Evolutionary conservation across 2,329 filamentous ascomycete genomes (phyloP).

Genomic region (Fusarium newnesense): DNA sequence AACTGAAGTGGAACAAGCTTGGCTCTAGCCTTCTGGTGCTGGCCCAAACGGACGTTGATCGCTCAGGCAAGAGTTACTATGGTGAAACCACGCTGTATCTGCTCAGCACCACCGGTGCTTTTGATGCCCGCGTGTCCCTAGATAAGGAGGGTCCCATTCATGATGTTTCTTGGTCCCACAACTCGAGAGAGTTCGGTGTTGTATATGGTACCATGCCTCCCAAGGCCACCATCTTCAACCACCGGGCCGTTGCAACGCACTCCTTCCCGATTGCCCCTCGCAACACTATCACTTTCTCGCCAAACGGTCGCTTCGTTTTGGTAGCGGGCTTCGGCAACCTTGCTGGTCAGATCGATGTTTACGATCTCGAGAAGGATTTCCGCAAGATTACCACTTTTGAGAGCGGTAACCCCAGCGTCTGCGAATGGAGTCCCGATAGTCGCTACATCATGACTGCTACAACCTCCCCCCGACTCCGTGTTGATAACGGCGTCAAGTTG

Average conservation of each 20-base stretch:
- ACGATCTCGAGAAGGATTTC: slow-evolving; percentile 95
- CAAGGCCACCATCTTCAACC: slow-evolving; percentile 98
- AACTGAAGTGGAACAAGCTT: slow-evolving; percentile 95
- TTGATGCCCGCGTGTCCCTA: slow-evolving; percentile 90
- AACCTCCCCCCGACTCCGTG: slow-evolving; percentile 91
- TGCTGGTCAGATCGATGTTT: slow-evolving; percentile 96
- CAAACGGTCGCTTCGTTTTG: slow-evolving; percentile 89
- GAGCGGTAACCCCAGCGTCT: slow-evolving; percentile 94
- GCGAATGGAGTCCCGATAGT: slow-evolving; percentile 97
- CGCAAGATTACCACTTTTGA: slow-evolving; percentile 93
- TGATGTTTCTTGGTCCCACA: slow-evolving; percentile 98
- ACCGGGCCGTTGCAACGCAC: slow-evolving; percentile 82
- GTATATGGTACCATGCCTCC: slow-evolving; percentile 99
- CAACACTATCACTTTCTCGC: slow-evolving; percentile 96
- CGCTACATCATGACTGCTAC: slow-evolving; percentile 97
- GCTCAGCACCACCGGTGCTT: slow-evolving; percentile 87
- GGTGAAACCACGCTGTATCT: slow-evolving; percentile 98
- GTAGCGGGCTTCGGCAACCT: slow-evolving; percentile 98
- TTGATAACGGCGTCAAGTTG: slow-evolving; percentile 95
- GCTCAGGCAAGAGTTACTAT: slow-evolving; percentile 99
- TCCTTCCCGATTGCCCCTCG: slow-evolving; percentile 87
- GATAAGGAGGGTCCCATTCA: slow-evolving; percentile 99
- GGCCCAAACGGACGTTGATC: slow-evolving; percentile 97
- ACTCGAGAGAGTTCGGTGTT: slow-evolving; percentile 96
- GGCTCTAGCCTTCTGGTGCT: slow-evolving; percentile 93